Percentiles rank a stretch among this genome's conserved stretches.
These are phyloP conservation scores for Polychaeton citri DNA, from an alignment of 2,329 filamentous ascomycete species.

Conservation along the genomic window DNA sequence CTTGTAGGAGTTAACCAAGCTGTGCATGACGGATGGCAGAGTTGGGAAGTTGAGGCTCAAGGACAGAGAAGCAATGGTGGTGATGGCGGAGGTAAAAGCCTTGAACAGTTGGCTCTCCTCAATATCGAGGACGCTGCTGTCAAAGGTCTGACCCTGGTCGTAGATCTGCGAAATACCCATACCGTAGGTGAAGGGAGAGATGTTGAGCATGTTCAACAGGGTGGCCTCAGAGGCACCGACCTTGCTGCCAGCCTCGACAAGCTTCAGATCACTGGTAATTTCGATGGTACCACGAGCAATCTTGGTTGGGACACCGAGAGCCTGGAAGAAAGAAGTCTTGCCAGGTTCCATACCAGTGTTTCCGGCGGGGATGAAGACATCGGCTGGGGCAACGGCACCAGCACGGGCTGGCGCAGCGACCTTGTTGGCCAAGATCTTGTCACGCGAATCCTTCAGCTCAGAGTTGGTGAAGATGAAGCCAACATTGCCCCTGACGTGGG, in stretches of 20 bases:
- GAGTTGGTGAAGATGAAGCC: conserved; percentile 99
- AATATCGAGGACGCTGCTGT: conserved; percentile 75
- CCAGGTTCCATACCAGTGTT: conserved; percentile 99
- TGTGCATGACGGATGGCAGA: conserved; percentile 91
- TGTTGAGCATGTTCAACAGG: conserved; percentile 99
- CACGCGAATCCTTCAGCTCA: conserved; percentile 83
- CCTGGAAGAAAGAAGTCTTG: conserved; percentile 99
- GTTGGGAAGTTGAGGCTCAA: conserved; percentile 92
- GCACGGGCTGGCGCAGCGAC: conserved; percentile 96
- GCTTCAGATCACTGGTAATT: conserved; percentile 96
- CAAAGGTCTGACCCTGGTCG: conserved; percentile 91
- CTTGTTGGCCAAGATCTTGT: conserved; percentile 93
- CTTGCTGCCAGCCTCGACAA: conserved; percentile 83
- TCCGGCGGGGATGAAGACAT: conserved; percentile 92
- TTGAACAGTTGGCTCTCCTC: conserved; percentile 86
- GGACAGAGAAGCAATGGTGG: conserved; percentile 79
- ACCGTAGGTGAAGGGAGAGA: conserved; percentile 99
- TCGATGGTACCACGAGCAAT: conserved; percentile 99
- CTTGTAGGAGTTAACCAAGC: conserved; percentile 96
- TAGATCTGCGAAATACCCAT: conserved; percentile 95
- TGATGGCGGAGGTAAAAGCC: conserved; percentile 66
- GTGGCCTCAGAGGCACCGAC: conserved; percentile 98
- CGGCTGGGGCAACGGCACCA: conserved; percentile 83
- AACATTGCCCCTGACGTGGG: conserved; percentile 92
- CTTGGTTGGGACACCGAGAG: conserved; percentile 99